These are phyloP conservation scores for Ormosia semicastrata DNA, from an alignment of 306 rosid genomes.

Conservation along the genomic window DNA sequence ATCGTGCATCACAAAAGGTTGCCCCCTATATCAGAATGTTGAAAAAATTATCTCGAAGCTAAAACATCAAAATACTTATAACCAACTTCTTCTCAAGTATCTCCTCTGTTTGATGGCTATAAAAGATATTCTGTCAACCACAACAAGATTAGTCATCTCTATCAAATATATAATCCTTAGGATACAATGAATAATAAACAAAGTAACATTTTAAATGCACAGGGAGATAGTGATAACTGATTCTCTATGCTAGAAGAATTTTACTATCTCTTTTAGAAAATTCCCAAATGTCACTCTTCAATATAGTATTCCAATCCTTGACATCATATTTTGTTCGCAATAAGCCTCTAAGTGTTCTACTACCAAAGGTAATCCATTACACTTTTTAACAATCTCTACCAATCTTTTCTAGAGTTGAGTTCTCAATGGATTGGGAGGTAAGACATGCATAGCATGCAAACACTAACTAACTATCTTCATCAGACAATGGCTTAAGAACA, in stretches of 20 bases:
- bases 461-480: background rate
- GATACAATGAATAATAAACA: slow-evolving; percentile 14
- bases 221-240: slow-evolving; percentile 27
- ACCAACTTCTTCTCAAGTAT: slow-evolving; percentile 15
- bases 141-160: background rate
- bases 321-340: background rate
- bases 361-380: slow-evolving; percentile 26
- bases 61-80: background rate
- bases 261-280: background rate
- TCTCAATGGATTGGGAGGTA: background rate
- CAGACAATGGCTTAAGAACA: background rate
- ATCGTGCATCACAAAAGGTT: background rate
- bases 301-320: background rate
- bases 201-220: slow-evolving; percentile 20
- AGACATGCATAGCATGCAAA: slow-evolving; percentile 16
- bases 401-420: background rate
- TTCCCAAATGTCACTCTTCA: background rate
- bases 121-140: slow-evolving; percentile 36
- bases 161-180: slow-evolving; percentile 5
- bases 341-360: slow-evolving; percentile 16
- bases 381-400: background rate
- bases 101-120: background rate
- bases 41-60: background rate
- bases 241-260: background rate
- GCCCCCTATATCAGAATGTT: background rate